Evolutionary conservation across 805 yeast species (phyloP).

Genomic region (Schwanniomyces occidentalis): DNA sequence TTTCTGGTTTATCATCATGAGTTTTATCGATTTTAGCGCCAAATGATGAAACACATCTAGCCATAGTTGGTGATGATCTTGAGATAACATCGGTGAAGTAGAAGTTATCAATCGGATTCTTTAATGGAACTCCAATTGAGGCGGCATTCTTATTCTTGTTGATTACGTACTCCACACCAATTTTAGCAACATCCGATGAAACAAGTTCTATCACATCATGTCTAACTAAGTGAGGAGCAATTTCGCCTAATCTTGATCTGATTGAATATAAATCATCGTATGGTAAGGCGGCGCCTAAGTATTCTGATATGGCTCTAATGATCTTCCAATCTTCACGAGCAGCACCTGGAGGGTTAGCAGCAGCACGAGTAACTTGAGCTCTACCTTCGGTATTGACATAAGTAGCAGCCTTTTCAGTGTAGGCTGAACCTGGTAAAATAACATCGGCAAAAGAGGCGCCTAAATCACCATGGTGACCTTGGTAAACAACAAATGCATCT

Average conservation of each 20-base stretch:
- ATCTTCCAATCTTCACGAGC: constrained; percentile 94
- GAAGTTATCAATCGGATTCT: constrained; percentile 76
- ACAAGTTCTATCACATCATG: constrained; percentile 76
- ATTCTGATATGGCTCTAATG: constrained; percentile 78
- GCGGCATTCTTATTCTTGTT: constrained; percentile 41
- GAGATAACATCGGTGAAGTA: constrained; percentile 88
- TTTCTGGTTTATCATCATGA: constrained; percentile 47
- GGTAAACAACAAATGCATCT: constrained; percentile 85
- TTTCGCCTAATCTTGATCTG: constrained; percentile 67
- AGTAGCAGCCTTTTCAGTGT: constrained; percentile 83
- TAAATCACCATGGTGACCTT: constrained; percentile 89
- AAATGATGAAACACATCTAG: constrained; percentile 73
- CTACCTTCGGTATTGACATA: constrained; percentile 91
- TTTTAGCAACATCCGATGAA: constrained; percentile 52
- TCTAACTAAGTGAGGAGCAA: constrained; percentile 78
- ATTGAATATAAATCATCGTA: constrained; percentile 71
- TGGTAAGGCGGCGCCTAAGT: constrained; percentile 67
- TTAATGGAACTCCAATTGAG: constrained; percentile 47
- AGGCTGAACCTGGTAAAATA: constrained; percentile 82
- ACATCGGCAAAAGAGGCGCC: constrained; percentile 91
- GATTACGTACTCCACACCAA: constrained; percentile 53
- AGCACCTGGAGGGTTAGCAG: constrained; percentile 82
- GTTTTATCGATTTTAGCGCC: constrained; percentile 66
- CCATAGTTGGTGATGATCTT: constrained; percentile 88
- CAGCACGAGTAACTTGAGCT: constrained; percentile 81